phyloP scores from a whole-genome alignment of 768 basidiomycete genomes.

The Calocybe indica region DNA sequence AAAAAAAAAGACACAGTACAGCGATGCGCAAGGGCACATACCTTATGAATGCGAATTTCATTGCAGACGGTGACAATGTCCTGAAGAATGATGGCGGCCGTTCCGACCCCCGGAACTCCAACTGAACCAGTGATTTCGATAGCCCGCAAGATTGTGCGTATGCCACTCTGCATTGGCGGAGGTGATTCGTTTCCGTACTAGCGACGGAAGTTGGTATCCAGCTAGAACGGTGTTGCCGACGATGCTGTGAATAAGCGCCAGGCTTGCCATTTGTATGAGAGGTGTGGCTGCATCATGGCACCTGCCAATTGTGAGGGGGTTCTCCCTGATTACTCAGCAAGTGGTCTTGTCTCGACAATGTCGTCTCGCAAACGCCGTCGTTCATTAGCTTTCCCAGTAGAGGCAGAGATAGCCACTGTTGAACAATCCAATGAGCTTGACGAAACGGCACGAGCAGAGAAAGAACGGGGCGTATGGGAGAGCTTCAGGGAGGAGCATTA shows the following conservation, averaged over 20 bases:
- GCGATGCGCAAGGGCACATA: slow-evolving; percentile 13
- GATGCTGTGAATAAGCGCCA: no score
- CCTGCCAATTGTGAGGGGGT: no score
- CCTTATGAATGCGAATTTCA: slow-evolving; percentile 45
- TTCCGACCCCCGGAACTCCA: slow-evolving; percentile 40
- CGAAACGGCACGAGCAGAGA: slow-evolving; percentile 26
- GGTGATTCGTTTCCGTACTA: no score
- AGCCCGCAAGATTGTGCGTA: slow-evolving; percentile 17
- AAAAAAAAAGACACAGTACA: not conserved
- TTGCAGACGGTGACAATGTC: slow-evolving; percentile 41
- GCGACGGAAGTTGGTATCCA: no score
- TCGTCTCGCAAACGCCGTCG: slow-evolving; percentile 43
- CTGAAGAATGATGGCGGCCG: slow-evolving; percentile 35
- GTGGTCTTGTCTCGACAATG: slow-evolving; percentile 13
- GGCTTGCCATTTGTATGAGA: no score
- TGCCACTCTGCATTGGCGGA: not conserved
- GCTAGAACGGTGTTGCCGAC: no score
- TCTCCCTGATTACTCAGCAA: no score
- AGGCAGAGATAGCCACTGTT: slow-evolving; percentile 5
- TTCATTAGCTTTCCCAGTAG: slow-evolving; percentile 30
- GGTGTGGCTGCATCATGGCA: no score
- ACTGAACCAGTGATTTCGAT: slow-evolving; percentile 38
- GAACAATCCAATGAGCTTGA: slow-evolving; percentile 16
- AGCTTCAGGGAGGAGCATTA: slow-evolving; percentile 73
- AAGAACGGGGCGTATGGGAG: slow-evolving; percentile 67